These are phyloP conservation scores for Dactylella cylindrospora DNA, from an alignment of 2,329 filamentous ascomycete genomes.

Conservation along the genomic window DNA sequence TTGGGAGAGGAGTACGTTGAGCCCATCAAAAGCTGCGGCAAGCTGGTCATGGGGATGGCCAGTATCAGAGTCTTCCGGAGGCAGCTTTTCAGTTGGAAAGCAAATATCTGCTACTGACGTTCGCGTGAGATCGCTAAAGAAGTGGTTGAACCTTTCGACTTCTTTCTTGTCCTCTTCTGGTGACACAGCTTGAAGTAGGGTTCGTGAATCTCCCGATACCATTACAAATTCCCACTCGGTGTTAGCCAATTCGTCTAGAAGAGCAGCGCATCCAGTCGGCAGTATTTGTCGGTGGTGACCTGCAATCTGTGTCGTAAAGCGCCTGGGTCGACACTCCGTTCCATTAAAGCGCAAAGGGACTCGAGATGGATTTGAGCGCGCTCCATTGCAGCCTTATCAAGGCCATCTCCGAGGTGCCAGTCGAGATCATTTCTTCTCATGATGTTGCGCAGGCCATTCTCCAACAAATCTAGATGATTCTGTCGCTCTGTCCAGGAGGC, in stretches of 20 bases:
- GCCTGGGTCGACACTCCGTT: background rate
- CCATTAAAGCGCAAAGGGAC: constrained; percentile 6
- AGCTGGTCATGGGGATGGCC: background rate
- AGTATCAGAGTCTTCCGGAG: background rate
- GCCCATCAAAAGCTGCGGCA: constrained; percentile 1
- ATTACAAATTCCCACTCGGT: constrained; percentile 8
- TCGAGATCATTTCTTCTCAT: constrained; percentile 9
- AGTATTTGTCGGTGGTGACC: background rate
- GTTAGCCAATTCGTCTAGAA: constrained; percentile 1
- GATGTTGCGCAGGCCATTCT: constrained; percentile 8
- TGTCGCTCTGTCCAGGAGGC: background rate
- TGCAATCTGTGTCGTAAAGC: background rate
- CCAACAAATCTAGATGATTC: constrained; percentile 1
- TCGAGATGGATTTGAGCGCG: constrained; percentile 1
- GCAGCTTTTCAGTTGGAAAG: background rate
- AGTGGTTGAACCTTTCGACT: constrained; percentile 4
- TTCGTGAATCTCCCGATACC: background rate
- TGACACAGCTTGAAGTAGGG: constrained; percentile 1
- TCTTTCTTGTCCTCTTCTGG: constrained; percentile 1
- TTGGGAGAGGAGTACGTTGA: constrained; percentile 4
- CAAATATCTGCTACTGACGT: constrained; percentile 5
- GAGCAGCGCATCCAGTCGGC: constrained; percentile 1
- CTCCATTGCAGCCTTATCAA: constrained; percentile 1
- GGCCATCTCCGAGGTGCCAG: background rate
- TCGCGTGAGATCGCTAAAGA: constrained; percentile 7